Evolutionary conservation across 352 stramenopile genomes (phyloP).

Genomic region (Globisporangium spiculum): DNA sequence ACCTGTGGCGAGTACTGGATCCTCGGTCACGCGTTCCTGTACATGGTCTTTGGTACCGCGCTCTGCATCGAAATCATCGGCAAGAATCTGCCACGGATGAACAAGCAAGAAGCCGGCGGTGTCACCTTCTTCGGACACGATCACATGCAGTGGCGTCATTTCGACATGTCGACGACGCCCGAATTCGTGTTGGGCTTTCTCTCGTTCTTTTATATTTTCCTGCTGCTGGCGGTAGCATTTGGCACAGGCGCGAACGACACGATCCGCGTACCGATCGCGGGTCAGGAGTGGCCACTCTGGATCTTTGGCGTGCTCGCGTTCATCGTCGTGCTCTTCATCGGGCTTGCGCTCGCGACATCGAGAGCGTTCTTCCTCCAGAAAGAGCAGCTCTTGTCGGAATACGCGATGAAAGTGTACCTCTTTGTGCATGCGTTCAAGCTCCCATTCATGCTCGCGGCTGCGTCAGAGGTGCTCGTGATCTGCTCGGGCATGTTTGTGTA

Average conservation of each 20-base stretch:
- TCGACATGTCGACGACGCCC: constrained; percentile 73
- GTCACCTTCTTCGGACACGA: constrained; percentile 87
- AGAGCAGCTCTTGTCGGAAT: constrained; percentile 74
- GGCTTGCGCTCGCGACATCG: constrained; percentile 67
- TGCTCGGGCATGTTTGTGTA: constrained; percentile 82
- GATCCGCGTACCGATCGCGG: constrained; percentile 50
- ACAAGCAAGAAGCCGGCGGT: constrained; percentile 72
- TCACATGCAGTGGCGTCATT: constrained; percentile 52
- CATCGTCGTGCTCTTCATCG: constrained; percentile 77
- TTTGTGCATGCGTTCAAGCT: constrained; percentile 59
- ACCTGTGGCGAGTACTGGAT: constrained; percentile 79
- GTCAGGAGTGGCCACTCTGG: constrained; percentile 77
- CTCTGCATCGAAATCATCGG: constrained; percentile 83
- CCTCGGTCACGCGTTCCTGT: constrained; percentile 72
- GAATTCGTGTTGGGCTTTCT: constrained; percentile 83
- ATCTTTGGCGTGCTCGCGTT: constrained; percentile 86
- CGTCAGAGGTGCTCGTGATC: constrained; percentile 77
- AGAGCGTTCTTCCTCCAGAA: constrained; percentile 80
- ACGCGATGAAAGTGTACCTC: constrained; percentile 73
- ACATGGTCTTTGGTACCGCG: constrained; percentile 75
- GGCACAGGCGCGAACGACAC: constrained; percentile 44
- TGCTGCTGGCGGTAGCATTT: constrained; percentile 78
- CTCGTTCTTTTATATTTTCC: constrained; percentile 85
- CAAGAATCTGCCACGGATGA: constrained; percentile 77
- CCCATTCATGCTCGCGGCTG: constrained; percentile 76